Evolutionary conservation across 441 rosid genomes (phyloP).

Genomic region (Pelargonium fulgidum): DNA sequence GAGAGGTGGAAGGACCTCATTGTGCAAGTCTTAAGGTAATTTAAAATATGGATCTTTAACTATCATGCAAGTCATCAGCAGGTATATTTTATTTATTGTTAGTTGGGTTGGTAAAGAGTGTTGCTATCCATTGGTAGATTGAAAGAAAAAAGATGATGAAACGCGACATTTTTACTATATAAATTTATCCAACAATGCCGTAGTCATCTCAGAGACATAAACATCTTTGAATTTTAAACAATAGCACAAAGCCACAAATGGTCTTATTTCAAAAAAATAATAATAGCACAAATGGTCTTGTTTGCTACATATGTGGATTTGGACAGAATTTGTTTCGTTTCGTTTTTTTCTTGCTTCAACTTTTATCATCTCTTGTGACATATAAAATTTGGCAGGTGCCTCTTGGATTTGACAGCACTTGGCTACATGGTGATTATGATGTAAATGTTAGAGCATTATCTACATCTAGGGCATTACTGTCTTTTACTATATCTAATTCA

Average conservation of each 20-base stretch:
- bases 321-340: not conserved
- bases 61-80: not conserved
- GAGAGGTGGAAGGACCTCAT: not conserved
- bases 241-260: too few relatives aligned
- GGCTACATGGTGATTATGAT: too few relatives aligned
- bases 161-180: not conserved
- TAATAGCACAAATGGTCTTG: too few relatives aligned
- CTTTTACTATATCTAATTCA: too few relatives aligned
- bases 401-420: too few relatives aligned
- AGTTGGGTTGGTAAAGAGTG: not conserved
- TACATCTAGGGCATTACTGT: too few relatives aligned
- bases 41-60: not conserved
- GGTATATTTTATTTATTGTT: not conserved
- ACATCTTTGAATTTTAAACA: not conserved
- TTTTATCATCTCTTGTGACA: not conserved
- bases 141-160: not conserved
- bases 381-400: too few relatives aligned
- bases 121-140: not conserved
- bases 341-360: not conserved
- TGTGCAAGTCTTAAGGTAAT: not conserved
- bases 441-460: too few relatives aligned
- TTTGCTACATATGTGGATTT: not conserved
- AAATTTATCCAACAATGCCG: not conserved
- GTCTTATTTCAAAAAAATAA: too few relatives aligned
- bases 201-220: not conserved